Conservation (phyloP, 768 basidiomycete genomes). For the Hortiboletus flavorubellus region DNA sequence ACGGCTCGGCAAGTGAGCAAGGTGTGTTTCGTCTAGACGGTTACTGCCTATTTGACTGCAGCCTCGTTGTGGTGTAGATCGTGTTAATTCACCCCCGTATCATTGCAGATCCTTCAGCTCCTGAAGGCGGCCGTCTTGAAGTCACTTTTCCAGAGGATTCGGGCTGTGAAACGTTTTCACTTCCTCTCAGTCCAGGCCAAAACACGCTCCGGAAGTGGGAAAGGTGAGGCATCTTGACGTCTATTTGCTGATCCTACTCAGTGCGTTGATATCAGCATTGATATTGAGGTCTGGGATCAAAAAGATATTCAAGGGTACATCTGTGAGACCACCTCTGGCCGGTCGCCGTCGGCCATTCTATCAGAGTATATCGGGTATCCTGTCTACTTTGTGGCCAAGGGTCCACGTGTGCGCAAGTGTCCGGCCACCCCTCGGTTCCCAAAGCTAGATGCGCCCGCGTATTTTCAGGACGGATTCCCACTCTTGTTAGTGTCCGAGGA, state of each 20-base stretch:
- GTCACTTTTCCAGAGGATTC: conserved; percentile 61
- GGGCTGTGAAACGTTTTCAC: conserved; percentile 51
- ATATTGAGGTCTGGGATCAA: conserved; percentile 48
- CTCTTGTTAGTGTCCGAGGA: conserved; percentile 66
- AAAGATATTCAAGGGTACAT: conserved; percentile 64
- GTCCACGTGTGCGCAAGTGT: conserved; percentile 49
- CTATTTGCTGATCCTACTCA: conserved; percentile 1
- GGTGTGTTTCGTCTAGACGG: conserved; percentile 33
- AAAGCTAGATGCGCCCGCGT: conserved; percentile 49
- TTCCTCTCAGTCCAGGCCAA: conserved; percentile 55
- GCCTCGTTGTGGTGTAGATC: conserved; percentile 42
- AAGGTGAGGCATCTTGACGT: conserved; percentile 39
- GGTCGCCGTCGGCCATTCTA: conserved; percentile 51
- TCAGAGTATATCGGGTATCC: conserved; percentile 59
- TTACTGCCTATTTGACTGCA: neutral
- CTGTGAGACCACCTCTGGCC: conserved; percentile 42
- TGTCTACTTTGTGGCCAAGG: conserved; percentile 68
- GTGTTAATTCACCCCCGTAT: conserved; percentile 62
- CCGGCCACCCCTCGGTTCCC: conserved; percentile 55
- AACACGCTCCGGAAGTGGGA: conserved; percentile 52
- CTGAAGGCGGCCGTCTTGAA: conserved; percentile 46
- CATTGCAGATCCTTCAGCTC: conserved; percentile 40
- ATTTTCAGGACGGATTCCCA: conserved; percentile 73
- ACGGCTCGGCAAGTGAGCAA: conserved; percentile 66
- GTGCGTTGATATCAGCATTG: conserved; percentile 38